These are phyloP conservation scores for Phytophthora colocasiae DNA, from an alignment of 352 stramenopile genomes.

Conservation along the genomic window DNA sequence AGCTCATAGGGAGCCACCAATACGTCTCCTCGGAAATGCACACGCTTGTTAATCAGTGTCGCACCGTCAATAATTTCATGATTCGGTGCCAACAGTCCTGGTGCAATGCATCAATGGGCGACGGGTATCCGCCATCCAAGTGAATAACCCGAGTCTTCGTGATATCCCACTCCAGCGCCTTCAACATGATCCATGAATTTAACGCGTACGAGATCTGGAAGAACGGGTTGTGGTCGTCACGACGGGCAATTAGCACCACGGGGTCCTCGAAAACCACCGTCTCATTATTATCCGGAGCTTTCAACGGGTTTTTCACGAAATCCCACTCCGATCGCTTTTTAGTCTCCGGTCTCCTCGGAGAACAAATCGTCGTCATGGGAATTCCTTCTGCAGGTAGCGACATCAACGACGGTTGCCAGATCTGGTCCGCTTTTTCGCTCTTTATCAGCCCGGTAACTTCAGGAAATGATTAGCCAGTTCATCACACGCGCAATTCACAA, in stretches of 20 bases:
- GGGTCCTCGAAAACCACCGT: slow-evolving; percentile 43
- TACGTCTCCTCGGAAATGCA: slow-evolving; percentile 58
- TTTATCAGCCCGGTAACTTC: slow-evolving; percentile 24
- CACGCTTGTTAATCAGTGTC: slow-evolving; percentile 34
- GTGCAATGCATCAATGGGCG: slow-evolving; percentile 50
- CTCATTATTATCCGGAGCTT: slow-evolving; percentile 32
- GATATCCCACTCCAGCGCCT: slow-evolving; percentile 40
- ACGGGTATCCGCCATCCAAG: slow-evolving; percentile 54
- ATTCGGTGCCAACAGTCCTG: slow-evolving; percentile 42
- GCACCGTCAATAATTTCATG: slow-evolving; percentile 40
- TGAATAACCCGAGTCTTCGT: slow-evolving; percentile 48
- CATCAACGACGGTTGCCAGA: slow-evolving; percentile 32
- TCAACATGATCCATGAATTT: slow-evolving; percentile 51
- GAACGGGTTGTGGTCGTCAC: slow-evolving; percentile 66
- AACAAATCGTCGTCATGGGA: slow-evolving; percentile 30
- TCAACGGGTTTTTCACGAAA: slow-evolving; percentile 41
- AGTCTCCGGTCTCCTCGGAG: slow-evolving; percentile 2
- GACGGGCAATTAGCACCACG: slow-evolving; percentile 48
- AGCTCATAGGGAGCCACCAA: slow-evolving; percentile 62
- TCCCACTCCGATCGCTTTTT: slow-evolving; percentile 31
- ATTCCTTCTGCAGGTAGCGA: slow-evolving; percentile 7
- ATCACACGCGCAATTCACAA: slow-evolving; percentile 42
- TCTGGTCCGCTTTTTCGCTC: slow-evolving; percentile 38
- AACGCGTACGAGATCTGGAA: slow-evolving; percentile 55
- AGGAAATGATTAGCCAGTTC: slow-evolving; percentile 39